Base-by-base conservation (phyloP, 345 rosid genomes). In the Pugionium cornutum region DNA sequence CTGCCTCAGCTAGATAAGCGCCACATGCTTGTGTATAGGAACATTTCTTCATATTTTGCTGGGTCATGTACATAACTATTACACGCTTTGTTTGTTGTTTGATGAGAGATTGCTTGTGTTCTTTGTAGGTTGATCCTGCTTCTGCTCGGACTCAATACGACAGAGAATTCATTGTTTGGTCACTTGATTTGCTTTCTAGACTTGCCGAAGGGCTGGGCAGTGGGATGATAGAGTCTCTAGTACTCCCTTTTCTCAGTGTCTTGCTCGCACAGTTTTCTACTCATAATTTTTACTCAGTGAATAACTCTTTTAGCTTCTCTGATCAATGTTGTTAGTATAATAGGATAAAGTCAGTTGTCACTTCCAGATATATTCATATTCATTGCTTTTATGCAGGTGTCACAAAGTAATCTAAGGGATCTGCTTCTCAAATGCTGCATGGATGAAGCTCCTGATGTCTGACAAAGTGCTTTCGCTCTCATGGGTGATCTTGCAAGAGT, bases 131-230 rank as follows among this genome's bases (percentile, higher is more conserved):
- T 76, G 82, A 91, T 84, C 86, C 91, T 76, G 68, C 52, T 52
- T 78, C 95, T 50, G 87, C 91, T 68, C 92, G 89, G 60, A 85
- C 78, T 78, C 88, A 77, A 58, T 86, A 88, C 63, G 97, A 95
- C 71, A 91, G 80, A 62, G 99, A 91, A 77, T 91, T 95, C 69
- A 76, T 87, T 8, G 96, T 91, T 40, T 95, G 99, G 72, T 79
- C 92, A 46, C 86, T 95, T 67, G 99, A 95, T 78, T 81, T 95
- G 76, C 95, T 95, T 39, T 95, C 99, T 68, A 97, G 97, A 56
- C 88, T 95, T 70, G 75, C 86, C 4, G 99, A 90, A 75, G 95
- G 99, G 65, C 96, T 94, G 71, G 85, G 88, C 59, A 80, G 88
- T 80, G 94, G 90, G 76, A 82, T 18, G 18, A 18, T 95, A 40